Conservation (phyloP, 2,329 filamentous ascomycete genomes). For the Cladophialophora bantiana region DNA sequence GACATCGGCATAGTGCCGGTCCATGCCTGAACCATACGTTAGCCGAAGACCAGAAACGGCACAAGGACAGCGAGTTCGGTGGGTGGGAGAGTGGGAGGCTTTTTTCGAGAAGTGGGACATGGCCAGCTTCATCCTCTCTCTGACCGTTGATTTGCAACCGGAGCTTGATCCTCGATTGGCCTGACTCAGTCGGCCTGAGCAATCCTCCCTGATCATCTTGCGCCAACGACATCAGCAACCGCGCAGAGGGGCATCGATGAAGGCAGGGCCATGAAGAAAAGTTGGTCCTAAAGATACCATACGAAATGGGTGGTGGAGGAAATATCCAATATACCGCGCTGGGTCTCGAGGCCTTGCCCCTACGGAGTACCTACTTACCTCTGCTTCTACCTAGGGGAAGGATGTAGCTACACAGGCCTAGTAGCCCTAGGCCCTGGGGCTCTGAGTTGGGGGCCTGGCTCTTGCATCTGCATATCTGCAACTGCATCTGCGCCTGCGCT, state of each 20-base stretch:
- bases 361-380: no score
- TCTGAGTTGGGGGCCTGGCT: neutral
- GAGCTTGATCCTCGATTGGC: conserved; percentile 13
- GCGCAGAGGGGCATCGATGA: neutral
- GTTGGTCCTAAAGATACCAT: neutral
- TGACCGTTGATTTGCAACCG: conserved; percentile 8
- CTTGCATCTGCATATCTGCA: conserved; percentile 6
- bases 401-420: no score
- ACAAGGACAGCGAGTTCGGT: conserved; percentile 18
- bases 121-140: neutral
- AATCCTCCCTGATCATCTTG: neutral
- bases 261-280: neutral
- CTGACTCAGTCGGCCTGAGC: conserved; percentile 10
- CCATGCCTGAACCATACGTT: conserved; percentile 22
- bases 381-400: no score
- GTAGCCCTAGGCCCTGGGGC: no score
- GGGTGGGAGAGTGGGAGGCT: conserved; percentile 21
- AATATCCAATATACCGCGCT: no score
- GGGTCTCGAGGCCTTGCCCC: no score
- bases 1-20: conserved; percentile 31
- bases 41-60: conserved; percentile 19
- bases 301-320: neutral
- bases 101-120: conserved; percentile 24
- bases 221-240: neutral
- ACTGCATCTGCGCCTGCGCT: conserved; percentile 1